Base-by-base conservation (phyloP, 176 grass and related monocot genomes). In the Carex cristatella region DNA sequence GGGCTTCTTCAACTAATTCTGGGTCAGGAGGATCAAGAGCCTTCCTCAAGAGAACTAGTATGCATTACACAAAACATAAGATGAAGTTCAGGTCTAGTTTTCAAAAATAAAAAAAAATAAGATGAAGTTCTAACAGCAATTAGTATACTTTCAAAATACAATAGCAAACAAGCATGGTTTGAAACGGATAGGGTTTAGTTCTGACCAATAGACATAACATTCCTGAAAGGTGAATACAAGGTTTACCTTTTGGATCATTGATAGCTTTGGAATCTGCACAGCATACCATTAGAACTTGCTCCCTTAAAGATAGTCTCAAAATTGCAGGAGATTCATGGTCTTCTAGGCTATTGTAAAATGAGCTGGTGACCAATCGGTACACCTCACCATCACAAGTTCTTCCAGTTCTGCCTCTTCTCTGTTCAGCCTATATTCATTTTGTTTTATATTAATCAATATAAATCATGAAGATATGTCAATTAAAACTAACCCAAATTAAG, bases 381-480 rank as follows among this genome's bases (percentile, higher is more conserved):
- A 97, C 89, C 78, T 90, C 84, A 83, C 94, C 92, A 74, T 97
- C 89, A 87, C 94, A 97, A 65, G 94, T 97, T 85, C 92, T 85
- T 15, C 94, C 94, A 64, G 94, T 97, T 85, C 94, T 94, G n/a
- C 94, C 94, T 88, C 90, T 97, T 40, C 94, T 70, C 87, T 97
- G 92, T 49, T 97, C 90, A 85, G 92, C 87, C 94, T 97, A 87
- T 79, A 76, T 87, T 76, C 46, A 77, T 77, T 77, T 32, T 33
- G 10, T 56, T 76, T 31, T 54, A 54, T 13, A 15, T 40, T 56
- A 56, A 77, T 56, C 19, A 77, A 77, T 4, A 57, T 32, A 30
- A 70, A 30, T 32, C 8, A 33, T 77, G 69, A 75, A 54, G 10
- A 85, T 84, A 61, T 69, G 70, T 60, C 79, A 78, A 65, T 83